A percentile compares a stretch with the other conserved stretches of the same genome.
Evolutionary conservation across 2,329 filamentous ascomycete genomes (phyloP).

Genomic region (Trichoderma polysporum): DNA sequence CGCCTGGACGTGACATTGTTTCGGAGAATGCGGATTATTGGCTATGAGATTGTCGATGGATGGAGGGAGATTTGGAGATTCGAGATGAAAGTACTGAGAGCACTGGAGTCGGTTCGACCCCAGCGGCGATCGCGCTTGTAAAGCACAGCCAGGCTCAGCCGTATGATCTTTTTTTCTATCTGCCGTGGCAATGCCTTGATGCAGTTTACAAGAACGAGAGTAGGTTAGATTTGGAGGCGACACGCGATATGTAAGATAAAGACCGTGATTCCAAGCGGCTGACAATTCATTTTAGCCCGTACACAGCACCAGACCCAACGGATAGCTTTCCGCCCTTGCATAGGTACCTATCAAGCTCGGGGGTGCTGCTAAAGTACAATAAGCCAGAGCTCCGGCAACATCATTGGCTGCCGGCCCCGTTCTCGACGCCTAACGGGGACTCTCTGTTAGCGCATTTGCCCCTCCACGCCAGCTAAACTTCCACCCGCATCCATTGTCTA

Average conservation of each 20-base stretch:
- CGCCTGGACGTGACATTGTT: constrained; percentile 31
- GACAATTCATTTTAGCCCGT: constrained; percentile 9
- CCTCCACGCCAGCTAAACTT: constrained; percentile 26
- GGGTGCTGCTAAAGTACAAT: not conserved
- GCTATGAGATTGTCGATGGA: not conserved
- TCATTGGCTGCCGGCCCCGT: not conserved
- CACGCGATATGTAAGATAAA: not conserved
- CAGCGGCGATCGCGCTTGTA: not conserved
- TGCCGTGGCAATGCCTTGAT: not conserved
- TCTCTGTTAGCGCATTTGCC: constrained; percentile 22
- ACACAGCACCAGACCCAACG: not conserved
- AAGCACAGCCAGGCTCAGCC: not conserved
- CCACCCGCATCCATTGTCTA: constrained; percentile 25
- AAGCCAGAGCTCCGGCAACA: not conserved
- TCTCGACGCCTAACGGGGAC: not conserved
- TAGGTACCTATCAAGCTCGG: not conserved
- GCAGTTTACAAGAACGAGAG: too few species aligned
- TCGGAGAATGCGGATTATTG: not conserved
- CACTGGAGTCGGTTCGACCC: not conserved
- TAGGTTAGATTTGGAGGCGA: not conserved
- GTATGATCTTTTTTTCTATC: not conserved
- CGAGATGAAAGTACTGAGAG: not conserved
- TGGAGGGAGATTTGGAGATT: not conserved
- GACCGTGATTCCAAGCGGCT: constrained; percentile 5
- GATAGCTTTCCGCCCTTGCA: constrained; percentile 20